Evolutionary conservation across 1,284 basidiomycete species (phyloP).

Genomic region (Pyrrhoderma lamaoense): DNA sequence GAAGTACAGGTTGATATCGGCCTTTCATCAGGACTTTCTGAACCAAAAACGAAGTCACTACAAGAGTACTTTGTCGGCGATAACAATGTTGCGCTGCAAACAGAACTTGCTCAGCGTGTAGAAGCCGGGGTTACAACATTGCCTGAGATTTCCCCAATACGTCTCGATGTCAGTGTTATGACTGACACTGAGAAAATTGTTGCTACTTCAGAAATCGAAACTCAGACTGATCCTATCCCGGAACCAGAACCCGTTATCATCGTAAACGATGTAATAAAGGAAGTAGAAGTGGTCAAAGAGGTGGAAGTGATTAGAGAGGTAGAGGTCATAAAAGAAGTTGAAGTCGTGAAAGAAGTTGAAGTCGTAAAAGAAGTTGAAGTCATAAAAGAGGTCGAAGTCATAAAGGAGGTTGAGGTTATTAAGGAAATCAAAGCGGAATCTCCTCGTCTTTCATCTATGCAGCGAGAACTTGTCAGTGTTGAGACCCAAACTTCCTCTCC

Average conservation of each 20-base stretch:
- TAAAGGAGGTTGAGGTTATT: too few species aligned
- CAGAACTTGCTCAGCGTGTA: neutral
- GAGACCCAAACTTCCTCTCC: constrained; percentile 20
- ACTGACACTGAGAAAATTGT: constrained; percentile 26
- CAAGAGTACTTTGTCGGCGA: too few species aligned
- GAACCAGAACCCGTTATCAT: constrained; percentile 19
- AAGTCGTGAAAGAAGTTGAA: too few species aligned
- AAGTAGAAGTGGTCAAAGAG: too few species aligned
- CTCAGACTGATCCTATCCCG: constrained; percentile 23
- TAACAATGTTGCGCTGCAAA: constrained; percentile 4
- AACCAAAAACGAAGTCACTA: too few species aligned
- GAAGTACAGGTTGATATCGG: constrained; percentile 34
- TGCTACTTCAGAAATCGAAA: constrained; percentile 11
- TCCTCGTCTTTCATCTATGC: constrained; percentile 20
- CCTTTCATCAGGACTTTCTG: too few species aligned
- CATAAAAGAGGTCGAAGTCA: too few species aligned
- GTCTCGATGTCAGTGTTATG: constrained; percentile 21
- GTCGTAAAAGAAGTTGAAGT: too few species aligned
- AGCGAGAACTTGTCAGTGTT: constrained; percentile 16
- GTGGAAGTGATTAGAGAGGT: too few species aligned
- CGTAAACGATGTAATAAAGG: constrained; percentile 20
- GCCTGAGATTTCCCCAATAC: constrained; percentile 17
- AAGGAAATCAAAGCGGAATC: too few species aligned
- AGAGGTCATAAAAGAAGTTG: too few species aligned
- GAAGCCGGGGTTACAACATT: constrained; percentile 3